Conservation (phyloP, 148 eudicot species). For the Suaeda aralocaspica region DNA sequence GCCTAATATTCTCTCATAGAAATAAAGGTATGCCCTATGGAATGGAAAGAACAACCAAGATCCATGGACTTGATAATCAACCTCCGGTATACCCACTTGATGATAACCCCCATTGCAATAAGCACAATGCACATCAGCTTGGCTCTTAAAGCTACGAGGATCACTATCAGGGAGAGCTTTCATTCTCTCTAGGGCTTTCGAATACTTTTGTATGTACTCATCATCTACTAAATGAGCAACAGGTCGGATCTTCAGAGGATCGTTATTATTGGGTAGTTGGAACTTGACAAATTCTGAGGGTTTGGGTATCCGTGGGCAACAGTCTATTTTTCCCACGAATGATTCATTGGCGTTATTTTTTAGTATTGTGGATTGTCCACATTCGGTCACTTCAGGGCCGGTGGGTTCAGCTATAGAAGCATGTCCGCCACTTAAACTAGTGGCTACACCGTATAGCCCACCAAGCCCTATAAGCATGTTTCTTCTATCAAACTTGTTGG, state of each 20-base stretch:
- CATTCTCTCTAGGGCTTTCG: slow-evolving; percentile 66
- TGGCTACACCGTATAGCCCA: slow-evolving; percentile 51
- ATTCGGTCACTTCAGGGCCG: slow-evolving; percentile 50
- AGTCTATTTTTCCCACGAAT: slow-evolving; percentile 39
- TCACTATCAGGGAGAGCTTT: slow-evolving; percentile 61
- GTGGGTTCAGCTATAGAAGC: slow-evolving; percentile 45
- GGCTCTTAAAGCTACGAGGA: slow-evolving; percentile 72
- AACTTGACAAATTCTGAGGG: slow-evolving; percentile 40
- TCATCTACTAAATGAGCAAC: slow-evolving; percentile 64
- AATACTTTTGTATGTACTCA: slow-evolving; percentile 34
- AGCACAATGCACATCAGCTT: slow-evolving; percentile 83
- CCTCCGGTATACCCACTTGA: slow-evolving; percentile 61
- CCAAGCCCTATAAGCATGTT: slow-evolving; percentile 64
- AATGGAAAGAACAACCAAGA: slow-evolving; percentile 88
- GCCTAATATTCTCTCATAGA: slow-evolving; percentile 60
- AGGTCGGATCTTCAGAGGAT: slow-evolving; percentile 48
- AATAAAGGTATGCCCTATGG: slow-evolving; percentile 69
- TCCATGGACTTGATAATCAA: slow-evolving; percentile 65
- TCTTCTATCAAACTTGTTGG: slow-evolving; percentile 52
- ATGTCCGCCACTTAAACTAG: slow-evolving; percentile 26
- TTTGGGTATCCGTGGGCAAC: slow-evolving; percentile 72
- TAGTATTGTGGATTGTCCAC: slow-evolving; percentile 41
- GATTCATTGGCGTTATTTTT: no score
- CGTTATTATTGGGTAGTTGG: slow-evolving; percentile 31
- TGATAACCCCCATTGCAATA: slow-evolving; percentile 80